Evolutionary conservation across 179 eudicot genomes (phyloP), one percentile per base, ranked within the genome.

Genomic region (Corrigiola litoralis): DNA sequence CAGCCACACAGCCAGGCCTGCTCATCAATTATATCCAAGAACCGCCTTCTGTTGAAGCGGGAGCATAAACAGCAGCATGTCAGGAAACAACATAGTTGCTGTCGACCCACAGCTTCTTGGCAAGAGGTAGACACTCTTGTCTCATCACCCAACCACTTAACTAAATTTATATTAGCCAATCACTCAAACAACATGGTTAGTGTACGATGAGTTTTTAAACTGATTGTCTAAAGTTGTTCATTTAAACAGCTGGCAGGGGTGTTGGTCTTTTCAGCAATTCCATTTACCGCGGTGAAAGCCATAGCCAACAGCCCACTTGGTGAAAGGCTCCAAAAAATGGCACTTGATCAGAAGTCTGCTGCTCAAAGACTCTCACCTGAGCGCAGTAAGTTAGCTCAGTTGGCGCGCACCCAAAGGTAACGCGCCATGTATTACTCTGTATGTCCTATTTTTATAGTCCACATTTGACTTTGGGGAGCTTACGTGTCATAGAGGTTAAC

Each of bases 201-300:
- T n/a, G n/a, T n/a, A n/a, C n/a, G n/a, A n/a, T n/a, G n/a, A n/a
- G n/a, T n/a, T n/a, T n/a, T n/a, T n/a, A n/a, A n/a, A n/a, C n/a
- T n/a, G n/a, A n/a, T n/a, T n/a, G n/a, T n/a, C n/a, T n/a, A n/a
- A n/a, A n/a, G n/a, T n/a, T n/a, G n/a, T n/a, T n/a, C n/a, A n/a
- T n/a, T n/a, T n/a, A n/a, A n/a, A 53, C 69, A 94, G 99, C 76
- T 94, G 29, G 97, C 90, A 24, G 96, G 97, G 17, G 96, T 95
- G 38, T 28, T 95, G 71, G 62, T 95, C 4, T 95, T 95, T 68
- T 95, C 99, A 1, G 99, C 99, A 46, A 66, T 95, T 65, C 99
- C 99, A 1, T 95, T 95, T 85, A 86, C 97, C 3, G 95, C 96
- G 31, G 99, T 95, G 42, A 95, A 95, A 80, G 83, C 82, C 50